Evolutionary conservation across 106 monocot species (phyloP).

Genomic region (Agapanthus africanus): DNA sequence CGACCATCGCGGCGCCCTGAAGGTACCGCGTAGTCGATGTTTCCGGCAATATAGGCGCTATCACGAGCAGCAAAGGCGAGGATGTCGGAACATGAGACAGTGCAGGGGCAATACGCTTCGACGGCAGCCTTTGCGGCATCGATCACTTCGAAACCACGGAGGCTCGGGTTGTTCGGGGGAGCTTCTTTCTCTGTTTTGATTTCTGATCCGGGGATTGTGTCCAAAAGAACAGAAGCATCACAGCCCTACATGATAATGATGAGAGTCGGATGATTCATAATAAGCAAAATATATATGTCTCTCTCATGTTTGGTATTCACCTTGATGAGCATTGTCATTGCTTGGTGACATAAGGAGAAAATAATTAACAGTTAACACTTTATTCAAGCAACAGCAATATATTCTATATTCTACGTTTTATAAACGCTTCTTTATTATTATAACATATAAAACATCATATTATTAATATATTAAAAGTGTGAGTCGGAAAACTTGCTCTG

Average conservation of each 20-base stretch:
- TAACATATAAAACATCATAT: too few relatives aligned
- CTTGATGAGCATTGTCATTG: neutral
- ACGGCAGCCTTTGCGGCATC: conserved; percentile 45
- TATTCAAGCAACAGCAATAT: too few relatives aligned
- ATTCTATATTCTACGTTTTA: too few relatives aligned
- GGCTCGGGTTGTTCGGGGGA: conserved; percentile 38
- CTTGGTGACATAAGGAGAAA: neutral
- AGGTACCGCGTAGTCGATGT: conserved; percentile 30
- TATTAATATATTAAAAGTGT: too few relatives aligned
- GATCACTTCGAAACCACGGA: conserved; percentile 48
- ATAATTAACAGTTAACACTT: neutral
- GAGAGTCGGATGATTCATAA: neutral
- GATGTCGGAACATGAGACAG: conserved; percentile 53
- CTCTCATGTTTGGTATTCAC: neutral
- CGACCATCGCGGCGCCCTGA: conserved; percentile 40
- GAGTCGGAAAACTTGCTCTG: too few relatives aligned
- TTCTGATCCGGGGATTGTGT: conserved; percentile 18
- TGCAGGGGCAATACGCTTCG: conserved; percentile 27
- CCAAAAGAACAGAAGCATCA: conserved; percentile 40
- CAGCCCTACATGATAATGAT: conserved; percentile 18
- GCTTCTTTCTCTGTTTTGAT: conserved; percentile 45
- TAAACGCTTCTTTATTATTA: too few relatives aligned
- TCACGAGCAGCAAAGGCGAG: conserved; percentile 54
- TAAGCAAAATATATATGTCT: neutral
- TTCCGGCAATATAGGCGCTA: conserved; percentile 18